phyloP scores from a whole-genome alignment of 116 monocot genomes.

The Iris pallida region DNA sequence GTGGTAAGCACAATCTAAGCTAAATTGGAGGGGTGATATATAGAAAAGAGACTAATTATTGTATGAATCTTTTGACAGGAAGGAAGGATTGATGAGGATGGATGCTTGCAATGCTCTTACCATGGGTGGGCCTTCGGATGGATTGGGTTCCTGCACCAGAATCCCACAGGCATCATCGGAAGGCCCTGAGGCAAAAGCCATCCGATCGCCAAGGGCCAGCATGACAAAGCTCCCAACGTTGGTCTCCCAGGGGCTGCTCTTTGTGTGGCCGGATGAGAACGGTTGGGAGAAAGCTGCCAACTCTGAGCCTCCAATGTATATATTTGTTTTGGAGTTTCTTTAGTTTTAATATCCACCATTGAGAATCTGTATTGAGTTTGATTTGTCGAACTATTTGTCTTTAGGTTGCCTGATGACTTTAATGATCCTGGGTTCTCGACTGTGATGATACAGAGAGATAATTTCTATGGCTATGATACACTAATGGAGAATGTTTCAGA shows the following conservation, averaged over 20 bases:
- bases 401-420: slow-evolving; percentile 89
- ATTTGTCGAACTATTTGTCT: not conserved
- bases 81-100: slow-evolving; percentile 92
- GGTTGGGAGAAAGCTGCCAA: slow-evolving; percentile 81
- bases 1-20: no score
- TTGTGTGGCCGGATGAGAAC: slow-evolving; percentile 98
- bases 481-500: slow-evolving; percentile 98
- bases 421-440: slow-evolving; percentile 74
- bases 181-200: slow-evolving; percentile 75
- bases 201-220: slow-evolving; percentile 56
- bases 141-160: slow-evolving; percentile 56
- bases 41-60: no score
- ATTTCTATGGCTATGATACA: slow-evolving; percentile 95
- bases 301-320: slow-evolving; percentile 66
- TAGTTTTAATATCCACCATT: not conserved
- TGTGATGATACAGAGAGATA: slow-evolving; percentile 87
- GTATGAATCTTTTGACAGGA: slow-evolving; percentile 39
- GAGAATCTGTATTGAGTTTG: no score
- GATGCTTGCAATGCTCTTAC: slow-evolving; percentile 97
- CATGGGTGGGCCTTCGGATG: slow-evolving; percentile 97
- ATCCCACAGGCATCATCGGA: slow-evolving; percentile 83
- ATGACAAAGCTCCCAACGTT: slow-evolving; percentile 62
- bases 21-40: no score
- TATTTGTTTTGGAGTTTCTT: not conserved
- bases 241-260: slow-evolving; percentile 90